Percentiles rank a stretch among this genome's conserved stretches.
Evolutionary conservation across 345 rosid species (phyloP).

Genomic region (Psidium guajava): DNA sequence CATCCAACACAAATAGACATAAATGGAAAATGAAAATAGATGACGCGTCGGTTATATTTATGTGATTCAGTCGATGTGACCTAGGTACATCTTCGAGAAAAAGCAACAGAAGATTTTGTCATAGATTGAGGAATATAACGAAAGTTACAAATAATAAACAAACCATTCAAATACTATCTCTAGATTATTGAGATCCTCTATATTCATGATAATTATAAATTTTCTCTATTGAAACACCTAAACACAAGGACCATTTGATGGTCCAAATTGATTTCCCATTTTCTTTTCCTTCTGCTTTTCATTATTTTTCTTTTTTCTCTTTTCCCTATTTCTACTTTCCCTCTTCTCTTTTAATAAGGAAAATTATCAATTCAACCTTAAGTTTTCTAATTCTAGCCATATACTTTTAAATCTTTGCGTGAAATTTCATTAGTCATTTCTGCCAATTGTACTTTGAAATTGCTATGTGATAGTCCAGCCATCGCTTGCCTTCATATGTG

Average conservation of each 20-base stretch:
- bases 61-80: background rate
- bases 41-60: background rate
- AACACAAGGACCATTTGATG: background rate
- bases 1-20: background rate
- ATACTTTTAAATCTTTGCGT: accelerated
- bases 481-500: accelerated
- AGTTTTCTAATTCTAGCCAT: accelerated
- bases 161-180: background rate
- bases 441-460: accelerated
- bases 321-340: background rate
- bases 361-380: background rate
- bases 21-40: background rate
- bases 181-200: background rate
- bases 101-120: background rate
- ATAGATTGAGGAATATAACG: background rate
- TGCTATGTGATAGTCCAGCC: accelerated
- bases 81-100: background rate
- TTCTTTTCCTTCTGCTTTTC: background rate
- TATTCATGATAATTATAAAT: background rate
- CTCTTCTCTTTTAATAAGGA: background rate
- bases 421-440: background rate
- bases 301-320: background rate
- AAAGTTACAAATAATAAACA: background rate
- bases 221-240: background rate
- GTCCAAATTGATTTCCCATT: background rate